Percentiles rank a stretch among this genome's conserved stretches.
These are phyloP conservation scores for Pseudogymnoascus destructans DNA, from an alignment of 2,329 filamentous ascomycete species.

Conservation along the genomic window DNA sequence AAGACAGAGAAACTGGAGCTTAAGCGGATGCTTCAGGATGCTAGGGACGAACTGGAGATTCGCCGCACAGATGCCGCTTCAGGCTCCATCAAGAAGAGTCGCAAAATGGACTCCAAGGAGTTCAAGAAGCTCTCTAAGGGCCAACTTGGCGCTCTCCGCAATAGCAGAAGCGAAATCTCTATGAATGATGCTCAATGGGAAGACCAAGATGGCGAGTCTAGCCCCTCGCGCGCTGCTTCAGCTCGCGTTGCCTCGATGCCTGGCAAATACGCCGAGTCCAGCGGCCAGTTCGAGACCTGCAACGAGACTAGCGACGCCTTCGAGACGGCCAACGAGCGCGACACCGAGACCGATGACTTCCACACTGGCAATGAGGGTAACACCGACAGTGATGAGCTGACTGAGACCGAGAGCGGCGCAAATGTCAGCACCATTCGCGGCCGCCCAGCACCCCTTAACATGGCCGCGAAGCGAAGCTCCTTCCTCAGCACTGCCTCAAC, in stretches of 20 bases:
- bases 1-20: constrained; percentile 98
- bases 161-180: constrained; percentile 64
- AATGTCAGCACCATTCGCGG: constrained; percentile 25
- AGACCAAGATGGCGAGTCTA: constrained; percentile 48
- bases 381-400: constrained; percentile 61
- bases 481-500: constrained; percentile 83
- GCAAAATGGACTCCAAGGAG: constrained; percentile 49
- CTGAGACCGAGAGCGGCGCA: constrained; percentile 63
- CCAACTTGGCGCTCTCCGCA: constrained; percentile 61
- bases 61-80: constrained; percentile 41
- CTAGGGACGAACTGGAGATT: constrained; percentile 76
- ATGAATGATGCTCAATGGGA: constrained; percentile 82
- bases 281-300: constrained; percentile 66
- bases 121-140: constrained; percentile 67
- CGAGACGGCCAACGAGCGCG: constrained; percentile 46
- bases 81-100: constrained; percentile 41
- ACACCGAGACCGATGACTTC: constrained; percentile 87
- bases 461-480: constrained; percentile 47
- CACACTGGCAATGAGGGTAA: constrained; percentile 79
- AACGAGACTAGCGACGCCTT: constrained; percentile 61
- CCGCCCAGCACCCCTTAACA: constrained; percentile 31
- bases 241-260: constrained; percentile 21
- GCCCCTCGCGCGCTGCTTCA: constrained; percentile 39
- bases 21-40: constrained; percentile 87
- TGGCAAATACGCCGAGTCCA: constrained; percentile 32